Conservation (phyloP, 495 filamentous ascomycete species). For the Penicillium canescens region DNA sequence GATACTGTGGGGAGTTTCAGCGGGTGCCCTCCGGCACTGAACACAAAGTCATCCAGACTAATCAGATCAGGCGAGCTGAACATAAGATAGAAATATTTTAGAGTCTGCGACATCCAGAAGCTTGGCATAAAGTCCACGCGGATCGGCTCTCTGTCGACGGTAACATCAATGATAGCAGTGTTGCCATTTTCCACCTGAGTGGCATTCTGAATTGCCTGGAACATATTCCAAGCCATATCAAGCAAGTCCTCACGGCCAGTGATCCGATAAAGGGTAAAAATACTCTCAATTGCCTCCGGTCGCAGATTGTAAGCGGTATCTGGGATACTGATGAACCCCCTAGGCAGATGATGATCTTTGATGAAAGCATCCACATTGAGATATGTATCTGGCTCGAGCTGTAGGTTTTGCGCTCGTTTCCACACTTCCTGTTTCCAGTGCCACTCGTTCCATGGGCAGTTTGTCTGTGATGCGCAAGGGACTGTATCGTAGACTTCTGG, state of each 20-base stretch:
- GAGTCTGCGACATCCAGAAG: conserved; percentile 65
- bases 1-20: conserved; percentile 15
- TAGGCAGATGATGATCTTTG: conserved; percentile 28
- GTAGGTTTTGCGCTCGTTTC: conserved; percentile 10
- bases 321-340: conserved; percentile 34
- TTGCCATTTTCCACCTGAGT: conserved; percentile 51
- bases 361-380: conserved; percentile 22
- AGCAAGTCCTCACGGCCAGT: conserved; percentile 57
- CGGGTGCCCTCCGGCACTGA: conserved; percentile 57
- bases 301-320: conserved; percentile 42
- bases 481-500: conserved; percentile 40
- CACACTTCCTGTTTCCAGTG: conserved; percentile 34
- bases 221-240: conserved; percentile 67
- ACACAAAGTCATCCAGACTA: conserved; percentile 71
- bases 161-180: conserved; percentile 50
- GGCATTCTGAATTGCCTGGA: conserved; percentile 48
- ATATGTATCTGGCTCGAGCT: conserved; percentile 6
- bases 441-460: conserved; percentile 41
- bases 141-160: conserved; percentile 10
- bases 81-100: conserved; percentile 71
- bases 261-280: conserved; percentile 65
- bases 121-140: conserved; percentile 47
- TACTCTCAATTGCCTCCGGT: conserved; percentile 59
- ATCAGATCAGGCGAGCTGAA: conserved; percentile 61
- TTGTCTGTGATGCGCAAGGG: conserved; percentile 30